Percentiles rank a stretch among this genome's conserved stretches.
These are phyloP conservation scores for Skeletonema costatum DNA, from an alignment of 108 stramenopile species.

Conservation along the genomic window DNA sequence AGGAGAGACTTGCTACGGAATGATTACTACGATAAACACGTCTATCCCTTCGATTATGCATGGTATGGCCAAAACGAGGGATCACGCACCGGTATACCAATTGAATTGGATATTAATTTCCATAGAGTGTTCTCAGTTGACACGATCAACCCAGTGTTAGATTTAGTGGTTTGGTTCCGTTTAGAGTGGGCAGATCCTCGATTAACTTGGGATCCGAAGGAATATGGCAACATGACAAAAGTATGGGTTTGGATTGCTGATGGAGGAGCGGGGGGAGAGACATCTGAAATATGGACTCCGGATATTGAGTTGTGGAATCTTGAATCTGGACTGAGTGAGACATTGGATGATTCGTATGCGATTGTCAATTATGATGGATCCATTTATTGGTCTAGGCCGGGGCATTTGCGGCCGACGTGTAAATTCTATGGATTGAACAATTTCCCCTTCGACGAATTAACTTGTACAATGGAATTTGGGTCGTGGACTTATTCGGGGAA, in stretches of 20 bases:
- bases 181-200: constrained; percentile 49
- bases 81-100: constrained; percentile 26
- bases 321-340: constrained; percentile 10
- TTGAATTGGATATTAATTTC: constrained; percentile 50
- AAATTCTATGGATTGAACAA: constrained; percentile 41
- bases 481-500: constrained; percentile 38
- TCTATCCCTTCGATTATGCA: constrained; percentile 47
- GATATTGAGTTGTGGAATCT: constrained; percentile 54
- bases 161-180: constrained; percentile 52
- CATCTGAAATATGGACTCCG: constrained; percentile 55
- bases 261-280: constrained; percentile 43
- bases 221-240: constrained; percentile 26
- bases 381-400: constrained; percentile 47
- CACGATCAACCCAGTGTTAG: constrained; percentile 27
- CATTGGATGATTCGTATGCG: constrained; percentile 41
- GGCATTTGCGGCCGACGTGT: constrained; percentile 41
- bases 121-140: constrained; percentile 41
- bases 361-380: constrained; percentile 25
- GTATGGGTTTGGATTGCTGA: constrained; percentile 40
- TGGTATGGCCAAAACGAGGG: constrained; percentile 16
- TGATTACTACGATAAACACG: constrained; percentile 24
- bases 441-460: constrained; percentile 48
- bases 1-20: constrained; percentile 12
- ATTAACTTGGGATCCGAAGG: constrained; percentile 36
- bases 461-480: constrained; percentile 45